phyloP scores from a whole-genome alignment of 352 stramenopile genomes.

The Achlya hypogyna region DNA sequence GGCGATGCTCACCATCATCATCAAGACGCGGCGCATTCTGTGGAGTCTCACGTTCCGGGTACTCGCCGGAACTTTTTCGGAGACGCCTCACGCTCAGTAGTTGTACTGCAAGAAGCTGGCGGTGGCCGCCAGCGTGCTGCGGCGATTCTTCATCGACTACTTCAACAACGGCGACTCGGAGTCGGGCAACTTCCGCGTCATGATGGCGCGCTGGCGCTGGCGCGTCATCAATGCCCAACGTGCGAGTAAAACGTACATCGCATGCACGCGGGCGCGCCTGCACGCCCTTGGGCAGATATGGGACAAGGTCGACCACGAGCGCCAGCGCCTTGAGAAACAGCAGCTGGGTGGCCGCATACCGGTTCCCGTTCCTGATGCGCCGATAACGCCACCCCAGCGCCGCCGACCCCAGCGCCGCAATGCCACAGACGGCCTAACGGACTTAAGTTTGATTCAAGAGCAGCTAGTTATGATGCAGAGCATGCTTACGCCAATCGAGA shows the following conservation, averaged over 20 bases:
- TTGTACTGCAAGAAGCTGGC: conserved; percentile 14
- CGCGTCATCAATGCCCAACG: conserved; percentile 68
- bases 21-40: conserved; percentile 22
- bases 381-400: neutral
- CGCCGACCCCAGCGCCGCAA: conserved; percentile 6
- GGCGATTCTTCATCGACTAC: conserved; percentile 50
- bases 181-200: conserved; percentile 58
- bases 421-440: conserved; percentile 23
- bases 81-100: neutral
- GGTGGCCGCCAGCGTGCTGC: conserved; percentile 31
- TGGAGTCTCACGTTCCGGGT: conserved; percentile 57
- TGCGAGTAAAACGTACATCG: conserved; percentile 36
- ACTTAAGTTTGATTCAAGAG: conserved; percentile 49
- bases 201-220: conserved; percentile 62
- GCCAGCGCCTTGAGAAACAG: conserved; percentile 48
- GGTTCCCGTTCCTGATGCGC: neutral
- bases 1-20: conserved; percentile 10
- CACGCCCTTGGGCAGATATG: conserved; percentile 48
- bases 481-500: conserved; percentile 64
- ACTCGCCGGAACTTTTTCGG: conserved; percentile 28
- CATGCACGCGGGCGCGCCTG: conserved; percentile 46
- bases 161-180: conserved; percentile 38
- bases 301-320: conserved; percentile 55
- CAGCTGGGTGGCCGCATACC: conserved; percentile 24
- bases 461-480: conserved; percentile 63